phyloP scores from a whole-genome alignment of 176 grass and related monocot genomes.

The Ensete ventricosum region DNA sequence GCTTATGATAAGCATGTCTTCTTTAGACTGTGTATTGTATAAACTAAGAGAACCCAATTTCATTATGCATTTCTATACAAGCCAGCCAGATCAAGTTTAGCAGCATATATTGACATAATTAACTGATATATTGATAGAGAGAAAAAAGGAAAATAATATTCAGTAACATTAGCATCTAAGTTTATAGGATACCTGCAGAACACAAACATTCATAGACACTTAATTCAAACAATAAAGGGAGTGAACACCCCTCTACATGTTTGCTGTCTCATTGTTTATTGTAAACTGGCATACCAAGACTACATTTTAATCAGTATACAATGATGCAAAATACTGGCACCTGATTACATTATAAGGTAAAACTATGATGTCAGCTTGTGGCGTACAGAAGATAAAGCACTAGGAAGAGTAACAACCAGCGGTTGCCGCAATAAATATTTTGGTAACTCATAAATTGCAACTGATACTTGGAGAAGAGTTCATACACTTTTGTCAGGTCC shows the following conservation, averaged over 20 bases:
- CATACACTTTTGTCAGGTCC: constrained; percentile 94
- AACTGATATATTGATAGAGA: background rate
- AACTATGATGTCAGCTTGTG: no score
- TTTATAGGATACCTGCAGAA: no score
- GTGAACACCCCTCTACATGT: no score
- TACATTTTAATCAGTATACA: background rate
- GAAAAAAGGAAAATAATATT: no score
- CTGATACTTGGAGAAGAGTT: constrained; percentile 12
- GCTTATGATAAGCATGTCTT: no score
- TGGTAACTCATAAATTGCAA: background rate
- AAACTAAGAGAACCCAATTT: background rate
- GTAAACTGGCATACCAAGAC: no score
- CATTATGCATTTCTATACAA: background rate
- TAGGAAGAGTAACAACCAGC: background rate
- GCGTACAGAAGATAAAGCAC: background rate
- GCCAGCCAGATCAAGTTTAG: background rate
- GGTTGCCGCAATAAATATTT: background rate
- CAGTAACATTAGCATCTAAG: no score
- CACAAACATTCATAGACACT: no score
- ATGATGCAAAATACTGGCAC: background rate
- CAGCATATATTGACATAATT: background rate
- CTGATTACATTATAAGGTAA: background rate
- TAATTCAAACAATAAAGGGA: no score
- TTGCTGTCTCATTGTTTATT: no score
- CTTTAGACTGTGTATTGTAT: background rate